These are phyloP conservation scores for Vaccinium corymbosum DNA, from an alignment of 148 eudicot species.

Conservation along the genomic window DNA sequence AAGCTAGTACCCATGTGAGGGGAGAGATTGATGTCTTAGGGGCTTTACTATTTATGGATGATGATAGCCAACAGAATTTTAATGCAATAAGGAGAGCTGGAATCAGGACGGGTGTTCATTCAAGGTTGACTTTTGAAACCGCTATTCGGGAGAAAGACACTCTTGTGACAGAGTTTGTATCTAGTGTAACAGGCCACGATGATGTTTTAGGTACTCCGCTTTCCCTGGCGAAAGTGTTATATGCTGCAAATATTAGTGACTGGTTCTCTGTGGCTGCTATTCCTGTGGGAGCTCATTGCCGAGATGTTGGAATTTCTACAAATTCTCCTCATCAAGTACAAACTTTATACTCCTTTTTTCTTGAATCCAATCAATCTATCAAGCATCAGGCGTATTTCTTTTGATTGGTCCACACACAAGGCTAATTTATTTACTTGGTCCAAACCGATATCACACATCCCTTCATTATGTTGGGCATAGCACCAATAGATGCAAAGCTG, in stretches of 20 bases:
- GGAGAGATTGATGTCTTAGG: constrained; percentile 72
- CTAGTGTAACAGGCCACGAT: constrained; percentile 37
- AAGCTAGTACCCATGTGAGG: constrained; percentile 62
- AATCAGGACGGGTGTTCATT: constrained; percentile 58
- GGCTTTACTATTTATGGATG: constrained; percentile 42
- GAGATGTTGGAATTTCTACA: constrained; percentile 48
- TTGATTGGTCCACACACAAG: not conserved
- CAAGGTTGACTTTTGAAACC: constrained; percentile 66
- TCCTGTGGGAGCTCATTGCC: constrained; percentile 83
- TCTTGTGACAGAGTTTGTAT: constrained; percentile 67
- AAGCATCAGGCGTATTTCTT: not conserved
- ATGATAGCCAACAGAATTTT: constrained; percentile 40
- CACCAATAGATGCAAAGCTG: not conserved
- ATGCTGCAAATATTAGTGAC: constrained; percentile 67
- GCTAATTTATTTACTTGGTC: not conserved
- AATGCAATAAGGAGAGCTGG: constrained; percentile 58
- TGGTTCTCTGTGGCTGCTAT: constrained; percentile 69
- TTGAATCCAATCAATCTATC: not conserved
- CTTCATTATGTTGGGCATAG: not conserved
- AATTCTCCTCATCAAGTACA: constrained; percentile 48
- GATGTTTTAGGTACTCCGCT: constrained; percentile 48
- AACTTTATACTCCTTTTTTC: not conserved
- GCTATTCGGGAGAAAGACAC: constrained; percentile 55
- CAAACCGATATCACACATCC: not conserved
- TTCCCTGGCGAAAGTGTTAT: constrained; percentile 70